Percentiles rank a stretch among this genome's conserved stretches.
Evolutionary conservation across 164 flowering plant genomes (phyloP).

Genomic region (Kalanchoe fedtschenkoi): DNA sequence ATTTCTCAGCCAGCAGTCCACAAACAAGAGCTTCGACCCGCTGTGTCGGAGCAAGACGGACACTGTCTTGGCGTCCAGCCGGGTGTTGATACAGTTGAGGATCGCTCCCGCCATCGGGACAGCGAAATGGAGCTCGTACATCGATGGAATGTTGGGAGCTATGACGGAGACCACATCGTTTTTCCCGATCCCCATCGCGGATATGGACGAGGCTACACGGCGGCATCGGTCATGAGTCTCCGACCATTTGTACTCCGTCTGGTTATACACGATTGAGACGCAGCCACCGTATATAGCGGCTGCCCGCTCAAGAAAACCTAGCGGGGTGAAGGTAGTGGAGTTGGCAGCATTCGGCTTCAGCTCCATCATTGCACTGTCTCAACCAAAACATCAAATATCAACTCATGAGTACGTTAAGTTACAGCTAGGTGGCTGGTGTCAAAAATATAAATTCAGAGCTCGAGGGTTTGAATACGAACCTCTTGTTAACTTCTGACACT

Average conservation of each 20-base stretch:
- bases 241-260: constrained; percentile 3
- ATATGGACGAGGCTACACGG: constrained; percentile 2
- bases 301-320: constrained; percentile 7
- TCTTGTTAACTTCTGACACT: no score
- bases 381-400: no score
- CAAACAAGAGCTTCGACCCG: constrained; percentile 8
- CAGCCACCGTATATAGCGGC: constrained; percentile 8
- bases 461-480: no score
- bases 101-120: constrained; percentile 8
- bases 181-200: background rate
- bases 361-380: constrained; percentile 4
- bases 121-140: constrained; percentile 10
- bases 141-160: constrained; percentile 11
- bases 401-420: no score
- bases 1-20: background rate
- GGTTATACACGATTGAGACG: background rate
- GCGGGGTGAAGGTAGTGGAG: constrained; percentile 3
- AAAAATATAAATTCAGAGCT: no score
- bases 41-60: constrained; percentile 7
- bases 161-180: constrained; percentile 8
- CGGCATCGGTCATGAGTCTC: constrained; percentile 10
- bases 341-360: constrained; percentile 5
- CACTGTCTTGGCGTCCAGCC: constrained; percentile 8
- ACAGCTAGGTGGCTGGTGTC: no score
- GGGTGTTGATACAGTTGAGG: constrained; percentile 8